phyloP scores from a whole-genome alignment of 148 eudicot genomes.

The Fagopyrum esculentum region DNA sequence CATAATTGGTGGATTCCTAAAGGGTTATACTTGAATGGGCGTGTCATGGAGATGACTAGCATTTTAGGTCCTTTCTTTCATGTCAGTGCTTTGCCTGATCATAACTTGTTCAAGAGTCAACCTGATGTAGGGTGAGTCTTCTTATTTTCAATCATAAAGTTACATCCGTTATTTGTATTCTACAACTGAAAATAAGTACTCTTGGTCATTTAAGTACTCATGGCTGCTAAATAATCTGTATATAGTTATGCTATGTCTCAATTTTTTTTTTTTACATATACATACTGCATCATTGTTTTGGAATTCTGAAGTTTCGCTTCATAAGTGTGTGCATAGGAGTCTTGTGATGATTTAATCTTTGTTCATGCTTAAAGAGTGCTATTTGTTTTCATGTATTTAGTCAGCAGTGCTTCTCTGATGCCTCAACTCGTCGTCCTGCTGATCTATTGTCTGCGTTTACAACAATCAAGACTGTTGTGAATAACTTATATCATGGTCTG shows the following conservation, averaged over 20 bases:
- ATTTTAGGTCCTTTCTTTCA: slow-evolving; percentile 92
- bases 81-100: slow-evolving; percentile 92
- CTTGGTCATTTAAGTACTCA: background rate
- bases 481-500: slow-evolving; percentile 69
- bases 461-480: slow-evolving; percentile 89
- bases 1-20: slow-evolving; percentile 95
- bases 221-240: background rate
- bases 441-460: slow-evolving; percentile 83
- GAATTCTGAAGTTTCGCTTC: background rate
- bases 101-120: slow-evolving; percentile 62
- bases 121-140: slow-evolving; percentile 93
- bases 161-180: background rate
- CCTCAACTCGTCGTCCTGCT: slow-evolving; percentile 83
- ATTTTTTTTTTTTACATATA: background rate
- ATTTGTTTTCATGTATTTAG: slow-evolving; percentile 30
- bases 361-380: background rate
- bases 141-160: background rate
- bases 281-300: background rate
- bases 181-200: background rate
- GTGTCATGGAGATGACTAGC: slow-evolving; percentile 86
- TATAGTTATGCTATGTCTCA: background rate
- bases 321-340: background rate
- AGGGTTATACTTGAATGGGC: slow-evolving; percentile 68
- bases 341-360: background rate
- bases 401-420: slow-evolving; percentile 88